Conservation (phyloP, 345 rosid genomes). For the sweet orange (Citrus sinensis) region DVS_A1.0 CM039163.1:51267501-51268000, state of each 20-base stretch:
- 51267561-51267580: conserved; percentile 63
- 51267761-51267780: conserved; percentile 89
- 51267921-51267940: conserved; percentile 37
- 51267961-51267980: conserved; percentile 27
- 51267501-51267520: conserved; percentile 77
- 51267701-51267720: conserved; percentile 73
- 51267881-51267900: conserved; percentile 23
- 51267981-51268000: conserved; percentile 27
- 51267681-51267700: conserved; percentile 82
- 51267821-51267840: not conserved
- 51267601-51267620: conserved; percentile 54
- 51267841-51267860: conserved; percentile 32
- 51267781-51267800: conserved; percentile 76
- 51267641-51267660: conserved; percentile 70
- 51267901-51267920: conserved; percentile 46
- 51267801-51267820: conserved; percentile 83
- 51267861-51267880: conserved; percentile 34
- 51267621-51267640: conserved; percentile 68
- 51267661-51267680: conserved; percentile 60
- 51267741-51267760: conserved; percentile 70
- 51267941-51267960: conserved; percentile 35
- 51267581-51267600: conserved; percentile 65
- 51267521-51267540: conserved; percentile 69
- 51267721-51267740: conserved; percentile 69
- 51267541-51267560: conserved; percentile 78